Conservation (phyloP, 78 protist species). For the Dictyostelium purpureum region DNA sequence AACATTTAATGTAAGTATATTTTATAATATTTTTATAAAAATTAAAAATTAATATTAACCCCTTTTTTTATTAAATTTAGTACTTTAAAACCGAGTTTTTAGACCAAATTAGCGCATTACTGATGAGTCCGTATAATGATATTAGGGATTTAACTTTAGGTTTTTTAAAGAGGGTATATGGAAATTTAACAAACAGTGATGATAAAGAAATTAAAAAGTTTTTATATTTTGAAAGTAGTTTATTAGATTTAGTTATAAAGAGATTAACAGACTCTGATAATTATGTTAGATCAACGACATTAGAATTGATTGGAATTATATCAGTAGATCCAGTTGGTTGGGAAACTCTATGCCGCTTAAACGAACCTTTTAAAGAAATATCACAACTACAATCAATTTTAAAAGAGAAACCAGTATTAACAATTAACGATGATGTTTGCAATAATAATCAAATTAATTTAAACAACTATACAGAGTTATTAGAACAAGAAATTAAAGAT, state of each 20-base stretch:
- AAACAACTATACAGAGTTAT: conserved; percentile 23
- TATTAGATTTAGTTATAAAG: conserved; percentile 1
- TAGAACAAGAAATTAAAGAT: conserved; percentile 10
- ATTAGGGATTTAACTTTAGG: conserved; percentile 25
- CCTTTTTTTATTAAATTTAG: not conserved
- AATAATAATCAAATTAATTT: conserved; percentile 68
- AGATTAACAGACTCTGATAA: conserved; percentile 54
- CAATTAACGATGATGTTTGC: conserved; percentile 40
- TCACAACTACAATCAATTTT: conserved; percentile 16
- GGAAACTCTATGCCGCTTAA: not conserved
- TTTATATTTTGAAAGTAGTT: not conserved
- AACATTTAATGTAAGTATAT: not conserved
- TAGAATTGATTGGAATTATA: conserved; percentile 23
- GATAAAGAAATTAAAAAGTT: not conserved
- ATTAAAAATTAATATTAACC: not conserved
- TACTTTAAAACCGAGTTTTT: not conserved
- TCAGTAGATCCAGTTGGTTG: not conserved
- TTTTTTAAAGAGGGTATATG: not conserved
- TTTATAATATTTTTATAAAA: not conserved
- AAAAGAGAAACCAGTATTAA: not conserved
- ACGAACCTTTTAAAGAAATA: not conserved
- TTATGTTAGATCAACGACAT: conserved; percentile 63
- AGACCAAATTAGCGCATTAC: not conserved
- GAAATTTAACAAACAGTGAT: not conserved
- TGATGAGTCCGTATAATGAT: conserved; percentile 27